These are phyloP conservation scores for Colletotrichum incanum DNA, from an alignment of 2,329 filamentous ascomycete genomes.

Conservation along the genomic window DNA sequence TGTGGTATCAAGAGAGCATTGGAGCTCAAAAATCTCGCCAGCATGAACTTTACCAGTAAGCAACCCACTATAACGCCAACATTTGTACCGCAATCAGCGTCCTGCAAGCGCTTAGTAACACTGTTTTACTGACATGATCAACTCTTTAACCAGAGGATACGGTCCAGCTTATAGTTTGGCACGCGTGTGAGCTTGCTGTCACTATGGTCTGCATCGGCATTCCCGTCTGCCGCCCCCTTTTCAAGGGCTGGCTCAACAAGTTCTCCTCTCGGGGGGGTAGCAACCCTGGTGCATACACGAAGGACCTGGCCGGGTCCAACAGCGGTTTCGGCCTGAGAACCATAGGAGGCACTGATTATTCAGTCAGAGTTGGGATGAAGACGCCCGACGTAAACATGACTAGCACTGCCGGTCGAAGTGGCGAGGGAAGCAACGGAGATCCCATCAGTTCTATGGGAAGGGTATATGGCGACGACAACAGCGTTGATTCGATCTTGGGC, in stretches of 20 bases:
- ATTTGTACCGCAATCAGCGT: too few relatives aligned
- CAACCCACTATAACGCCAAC: too few relatives aligned
- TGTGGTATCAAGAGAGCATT: slow-evolving; percentile 50
- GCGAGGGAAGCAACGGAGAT: neutral
- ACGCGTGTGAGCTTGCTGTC: slow-evolving; percentile 56
- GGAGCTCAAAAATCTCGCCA: slow-evolving; percentile 50
- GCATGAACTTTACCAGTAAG: slow-evolving; percentile 45
- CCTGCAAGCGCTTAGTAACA: neutral
- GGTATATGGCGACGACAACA: slow-evolving; percentile 28
- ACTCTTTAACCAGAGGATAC: slow-evolving; percentile 51
- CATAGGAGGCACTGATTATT: slow-evolving; percentile 40
- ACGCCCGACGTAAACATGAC: slow-evolving; percentile 30
- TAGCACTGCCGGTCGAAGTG: slow-evolving; percentile 8
- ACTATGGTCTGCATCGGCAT: slow-evolving; percentile 59
- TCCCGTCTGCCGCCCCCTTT: slow-evolving; percentile 57
- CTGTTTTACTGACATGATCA: slow-evolving; percentile 9
- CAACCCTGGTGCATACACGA: slow-evolving; percentile 29
- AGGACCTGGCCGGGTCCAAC: slow-evolving; percentile 30
- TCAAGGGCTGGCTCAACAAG: slow-evolving; percentile 44
- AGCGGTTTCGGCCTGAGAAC: slow-evolving; percentile 30
- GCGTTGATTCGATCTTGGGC: slow-evolving; percentile 35
- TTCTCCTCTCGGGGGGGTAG: slow-evolving; percentile 24
- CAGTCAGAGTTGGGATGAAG: slow-evolving; percentile 32
- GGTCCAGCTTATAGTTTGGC: slow-evolving; percentile 56
- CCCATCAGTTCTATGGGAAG: slow-evolving; percentile 8